Conservation (phyloP, 176 grass and related monocot species). For the Elymus sibiricus region DNA sequence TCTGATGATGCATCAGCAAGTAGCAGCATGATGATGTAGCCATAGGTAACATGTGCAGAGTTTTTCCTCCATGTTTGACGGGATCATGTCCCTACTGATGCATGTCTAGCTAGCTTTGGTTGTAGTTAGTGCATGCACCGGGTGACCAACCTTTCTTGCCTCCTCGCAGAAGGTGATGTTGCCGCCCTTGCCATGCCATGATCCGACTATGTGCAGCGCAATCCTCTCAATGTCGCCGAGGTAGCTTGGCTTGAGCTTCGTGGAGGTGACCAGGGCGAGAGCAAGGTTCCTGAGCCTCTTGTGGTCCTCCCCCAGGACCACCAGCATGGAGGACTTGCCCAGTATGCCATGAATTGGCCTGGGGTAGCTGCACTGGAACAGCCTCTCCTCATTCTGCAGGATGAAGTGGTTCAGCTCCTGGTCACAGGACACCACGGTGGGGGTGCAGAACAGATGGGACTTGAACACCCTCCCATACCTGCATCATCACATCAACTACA, state of each 20-base stretch:
- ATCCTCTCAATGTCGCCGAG: slow-evolving; percentile 76
- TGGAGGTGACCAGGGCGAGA: slow-evolving; percentile 66
- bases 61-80: slow-evolving; percentile 35
- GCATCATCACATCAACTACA: slow-evolving; percentile 12
- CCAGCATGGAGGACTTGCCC: slow-evolving; percentile 89
- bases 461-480: slow-evolving; percentile 92
- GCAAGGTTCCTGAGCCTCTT: slow-evolving; percentile 72
- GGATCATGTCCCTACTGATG: slow-evolving; percentile 30
- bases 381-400: slow-evolving; percentile 88
- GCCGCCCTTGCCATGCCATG: slow-evolving; percentile 30
- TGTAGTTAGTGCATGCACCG: background rate
- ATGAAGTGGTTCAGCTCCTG: slow-evolving; percentile 95
- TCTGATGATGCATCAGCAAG: slow-evolving; percentile 21
- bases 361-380: slow-evolving; percentile 94
- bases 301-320: slow-evolving; percentile 83
- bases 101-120: background rate
- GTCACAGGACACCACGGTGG: slow-evolving; percentile 83
- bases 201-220: slow-evolving; percentile 52
- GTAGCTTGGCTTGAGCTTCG: slow-evolving; percentile 70
- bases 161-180: slow-evolving; percentile 62
- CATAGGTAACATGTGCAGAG: slow-evolving; percentile 18
- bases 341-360: slow-evolving; percentile 82
- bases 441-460: slow-evolving; percentile 80
- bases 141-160: slow-evolving; percentile 65
- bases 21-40: slow-evolving; percentile 11